These are phyloP conservation scores for Omphalotus guepiniiformis DNA, from an alignment of 768 basidiomycete genomes.

Conservation along the genomic window DNA sequence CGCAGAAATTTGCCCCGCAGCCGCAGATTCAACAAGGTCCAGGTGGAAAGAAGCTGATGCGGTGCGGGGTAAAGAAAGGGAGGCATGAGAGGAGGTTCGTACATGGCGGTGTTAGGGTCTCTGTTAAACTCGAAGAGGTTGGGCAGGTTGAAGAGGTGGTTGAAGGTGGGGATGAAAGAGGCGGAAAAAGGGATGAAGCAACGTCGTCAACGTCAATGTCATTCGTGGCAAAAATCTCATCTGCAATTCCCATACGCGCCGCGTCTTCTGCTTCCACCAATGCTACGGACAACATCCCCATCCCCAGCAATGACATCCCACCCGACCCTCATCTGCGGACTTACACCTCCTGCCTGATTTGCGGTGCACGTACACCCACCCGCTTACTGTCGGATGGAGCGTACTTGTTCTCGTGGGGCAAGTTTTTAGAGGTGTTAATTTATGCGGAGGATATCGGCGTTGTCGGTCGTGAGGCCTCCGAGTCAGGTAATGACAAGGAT, in stretches of 20 bases:
- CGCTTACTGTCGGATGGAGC: slow-evolving; percentile 43
- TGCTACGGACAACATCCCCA: neutral
- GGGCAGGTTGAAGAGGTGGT: slow-evolving; percentile 8
- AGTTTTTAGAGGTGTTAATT: slow-evolving; percentile 51
- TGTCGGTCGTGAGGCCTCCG: no score
- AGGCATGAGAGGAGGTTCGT: slow-evolving; percentile 34
- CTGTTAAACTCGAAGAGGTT: slow-evolving; percentile 14
- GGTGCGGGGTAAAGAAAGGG: slow-evolving; percentile 19
- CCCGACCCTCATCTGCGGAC: slow-evolving; percentile 4
- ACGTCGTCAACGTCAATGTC: neutral
- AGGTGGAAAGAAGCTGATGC: slow-evolving; percentile 8
- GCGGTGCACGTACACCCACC: slow-evolving; percentile 31
- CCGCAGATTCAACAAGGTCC: slow-evolving; percentile 9
- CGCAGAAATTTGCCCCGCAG: no score
- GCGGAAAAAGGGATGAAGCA: no score
- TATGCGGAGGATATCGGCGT: slow-evolving; percentile 38
- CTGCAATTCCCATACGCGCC: no score
- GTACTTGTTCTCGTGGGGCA: slow-evolving; percentile 50
- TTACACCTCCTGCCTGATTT: slow-evolving; percentile 50
- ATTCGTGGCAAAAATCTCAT: no score
- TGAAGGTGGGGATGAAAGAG: neutral
- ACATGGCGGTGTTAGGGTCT: slow-evolving; percentile 29
- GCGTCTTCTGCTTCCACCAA: no score
- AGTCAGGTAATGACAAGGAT: no score
- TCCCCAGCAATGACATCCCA: neutral